Conservation (phyloP, 1,284 basidiomycete genomes). For the Austropuccinia psidii region DNA sequence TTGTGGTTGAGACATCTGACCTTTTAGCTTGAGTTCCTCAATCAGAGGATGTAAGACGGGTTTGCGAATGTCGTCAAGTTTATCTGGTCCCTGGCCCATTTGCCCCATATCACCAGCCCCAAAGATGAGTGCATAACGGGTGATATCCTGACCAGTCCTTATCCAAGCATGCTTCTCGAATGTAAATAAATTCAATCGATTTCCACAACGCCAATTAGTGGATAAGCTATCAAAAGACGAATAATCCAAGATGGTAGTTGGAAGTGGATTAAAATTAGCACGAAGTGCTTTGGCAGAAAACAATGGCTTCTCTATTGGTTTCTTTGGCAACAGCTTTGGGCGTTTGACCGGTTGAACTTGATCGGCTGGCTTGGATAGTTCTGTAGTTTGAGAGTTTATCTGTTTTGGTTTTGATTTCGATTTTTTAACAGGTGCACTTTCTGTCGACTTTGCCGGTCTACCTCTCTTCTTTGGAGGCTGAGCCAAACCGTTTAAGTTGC, state of each 20-base stretch:
- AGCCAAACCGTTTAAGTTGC: no score
- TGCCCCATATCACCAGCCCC: constrained; percentile 34
- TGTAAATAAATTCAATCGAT: constrained; percentile 16
- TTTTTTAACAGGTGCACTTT: no score
- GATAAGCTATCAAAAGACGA: neutral
- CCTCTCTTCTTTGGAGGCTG: no score
- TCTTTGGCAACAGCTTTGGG: neutral
- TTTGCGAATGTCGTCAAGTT: constrained; percentile 25
- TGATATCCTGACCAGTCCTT: neutral
- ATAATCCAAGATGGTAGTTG: neutral
- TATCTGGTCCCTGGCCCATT: constrained; percentile 22
- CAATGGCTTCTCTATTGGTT: constrained; percentile 1
- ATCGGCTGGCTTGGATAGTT: neutral
- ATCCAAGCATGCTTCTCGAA: constrained; percentile 12
- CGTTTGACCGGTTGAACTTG: neutral
- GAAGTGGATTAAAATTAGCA: constrained; percentile 29
- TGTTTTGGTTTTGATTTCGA: neutral
- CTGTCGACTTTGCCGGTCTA: no score
- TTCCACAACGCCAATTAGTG: constrained; percentile 19
- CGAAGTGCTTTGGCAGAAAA: constrained; percentile 30
- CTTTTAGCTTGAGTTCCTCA: neutral
- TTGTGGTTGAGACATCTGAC: neutral
- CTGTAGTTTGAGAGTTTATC: neutral
- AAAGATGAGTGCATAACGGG: constrained; percentile 10
- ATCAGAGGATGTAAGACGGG: constrained; percentile 15